Evolutionary conservation across 441 rosid species (phyloP).

Genomic region (Pelargonium citronellum): DNA sequence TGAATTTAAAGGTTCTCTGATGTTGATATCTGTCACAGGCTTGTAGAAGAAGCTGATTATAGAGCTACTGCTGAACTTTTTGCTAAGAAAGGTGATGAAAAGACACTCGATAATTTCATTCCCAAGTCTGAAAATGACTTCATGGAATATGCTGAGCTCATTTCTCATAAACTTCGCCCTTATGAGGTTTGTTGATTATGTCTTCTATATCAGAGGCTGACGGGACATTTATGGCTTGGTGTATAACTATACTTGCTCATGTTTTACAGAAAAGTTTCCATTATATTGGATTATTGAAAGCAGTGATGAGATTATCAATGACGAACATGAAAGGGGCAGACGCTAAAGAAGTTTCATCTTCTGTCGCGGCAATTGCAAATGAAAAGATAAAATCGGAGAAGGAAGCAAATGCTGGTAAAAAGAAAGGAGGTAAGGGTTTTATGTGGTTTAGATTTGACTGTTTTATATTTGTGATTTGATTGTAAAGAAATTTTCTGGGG

Average conservation of each 20-base stretch:
- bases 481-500: too few relatives aligned
- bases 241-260: slow-evolving; percentile 11
- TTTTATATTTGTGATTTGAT: neutral
- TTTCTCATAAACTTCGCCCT: slow-evolving; percentile 62
- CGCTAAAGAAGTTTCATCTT: slow-evolving; percentile 26
- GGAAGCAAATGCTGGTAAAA: slow-evolving; percentile 25
- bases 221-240: slow-evolving; percentile 1
- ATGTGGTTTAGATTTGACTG: too few relatives aligned
- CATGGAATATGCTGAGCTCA: slow-evolving; percentile 76
- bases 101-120: slow-evolving; percentile 58
- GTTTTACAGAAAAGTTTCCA: slow-evolving; percentile 74
- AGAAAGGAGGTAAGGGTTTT: slow-evolving; percentile 19
- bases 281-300: slow-evolving; percentile 61
- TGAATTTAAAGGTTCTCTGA: neutral
- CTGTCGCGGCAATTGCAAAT: slow-evolving; percentile 25
- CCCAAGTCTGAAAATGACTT: slow-evolving; percentile 93
- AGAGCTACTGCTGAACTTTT: slow-evolving; percentile 64
- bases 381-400: slow-evolving; percentile 29
- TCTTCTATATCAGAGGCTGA: neutral
- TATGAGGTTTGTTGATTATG: slow-evolving; percentile 48
- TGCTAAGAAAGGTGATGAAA: slow-evolving; percentile 50
- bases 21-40: slow-evolving; percentile 34
- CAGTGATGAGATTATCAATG: slow-evolving; percentile 26
- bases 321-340: slow-evolving; percentile 21
- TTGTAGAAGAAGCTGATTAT: slow-evolving; percentile 92